Percentiles rank a stretch among this genome's conserved stretches.
phyloP scores from a whole-genome alignment of 2,329 filamentous ascomycete species.

The Beauveria scarabaeidicola region DNA sequence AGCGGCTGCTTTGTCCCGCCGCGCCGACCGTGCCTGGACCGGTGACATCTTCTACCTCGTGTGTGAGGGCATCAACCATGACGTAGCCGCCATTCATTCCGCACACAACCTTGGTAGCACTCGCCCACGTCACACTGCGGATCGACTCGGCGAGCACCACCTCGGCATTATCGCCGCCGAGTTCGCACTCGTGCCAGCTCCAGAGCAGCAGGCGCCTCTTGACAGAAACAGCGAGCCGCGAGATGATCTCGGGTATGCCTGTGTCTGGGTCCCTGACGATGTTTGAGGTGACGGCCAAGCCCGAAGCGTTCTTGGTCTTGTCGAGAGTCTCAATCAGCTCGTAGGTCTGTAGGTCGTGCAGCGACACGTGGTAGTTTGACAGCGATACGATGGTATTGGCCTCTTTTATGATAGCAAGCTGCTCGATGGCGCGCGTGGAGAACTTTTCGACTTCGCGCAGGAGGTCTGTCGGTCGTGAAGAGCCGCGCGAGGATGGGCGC shows the following conservation, averaged over 20 bases:
- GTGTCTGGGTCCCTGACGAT: constrained; percentile 84
- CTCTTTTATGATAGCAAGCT: constrained; percentile 93
- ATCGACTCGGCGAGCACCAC: constrained; percentile 74
- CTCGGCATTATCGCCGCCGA: constrained; percentile 64
- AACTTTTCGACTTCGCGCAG: constrained; percentile 92
- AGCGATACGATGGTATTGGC: constrained; percentile 85
- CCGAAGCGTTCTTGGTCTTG: constrained; percentile 78
- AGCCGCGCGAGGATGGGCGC: constrained; percentile 21
- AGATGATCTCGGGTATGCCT: constrained; percentile 87
- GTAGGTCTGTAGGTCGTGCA: constrained; percentile 84
- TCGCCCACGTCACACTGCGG: constrained; percentile 85
- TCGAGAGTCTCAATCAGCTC: constrained; percentile 68
- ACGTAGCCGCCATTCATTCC: constrained; percentile 90
- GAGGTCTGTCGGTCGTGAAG: constrained; percentile 62
- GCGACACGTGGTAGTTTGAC: constrained; percentile 79
- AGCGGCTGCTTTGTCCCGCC: constrained; percentile 58
- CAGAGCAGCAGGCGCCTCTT: constrained; percentile 85
- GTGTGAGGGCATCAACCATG: constrained; percentile 73
- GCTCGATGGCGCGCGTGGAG: constrained; percentile 79
- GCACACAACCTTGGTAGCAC: constrained; percentile 75
- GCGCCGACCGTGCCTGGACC: constrained; percentile 64
- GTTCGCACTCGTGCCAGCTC: constrained; percentile 94
- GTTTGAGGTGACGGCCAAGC: constrained; percentile 90
- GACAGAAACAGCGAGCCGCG: constrained; percentile 80
- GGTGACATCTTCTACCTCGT: constrained; percentile 66